Conservation (phyloP, 257 asterid species). For the Verbascum thapsus region DNA sequence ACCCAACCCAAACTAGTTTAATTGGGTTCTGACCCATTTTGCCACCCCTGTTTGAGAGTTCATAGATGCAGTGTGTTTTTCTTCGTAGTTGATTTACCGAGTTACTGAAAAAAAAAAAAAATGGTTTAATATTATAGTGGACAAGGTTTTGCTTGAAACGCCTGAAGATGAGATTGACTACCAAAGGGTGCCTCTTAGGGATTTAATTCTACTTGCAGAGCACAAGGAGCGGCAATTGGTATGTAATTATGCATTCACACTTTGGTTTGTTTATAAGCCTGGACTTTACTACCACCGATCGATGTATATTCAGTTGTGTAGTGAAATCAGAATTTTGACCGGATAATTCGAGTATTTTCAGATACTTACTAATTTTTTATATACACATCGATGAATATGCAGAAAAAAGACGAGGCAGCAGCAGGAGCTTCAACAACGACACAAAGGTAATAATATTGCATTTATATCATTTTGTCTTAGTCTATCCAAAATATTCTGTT, state of each 20-base stretch:
- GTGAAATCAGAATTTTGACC: conserved; percentile 6
- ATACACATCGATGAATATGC: conserved; percentile 31
- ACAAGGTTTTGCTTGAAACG: conserved; percentile 66
- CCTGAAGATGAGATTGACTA: conserved; percentile 81
- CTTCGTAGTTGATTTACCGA: conserved; percentile 4
- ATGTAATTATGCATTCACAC: conserved; percentile 24
- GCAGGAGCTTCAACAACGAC: conserved; percentile 42
- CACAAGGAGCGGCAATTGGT: conserved; percentile 69
- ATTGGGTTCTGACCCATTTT: too few relatives aligned
- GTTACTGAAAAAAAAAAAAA: conserved; percentile 10
- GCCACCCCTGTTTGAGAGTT: too few relatives aligned
- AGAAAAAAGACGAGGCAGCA: conserved; percentile 62
- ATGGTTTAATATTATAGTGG: conserved; percentile 48
- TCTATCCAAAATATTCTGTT: background rate
- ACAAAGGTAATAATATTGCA: conserved; percentile 49
- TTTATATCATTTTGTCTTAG: background rate
- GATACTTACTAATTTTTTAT: too few relatives aligned
- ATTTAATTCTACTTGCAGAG: conserved; percentile 77
- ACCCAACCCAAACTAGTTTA: too few relatives aligned
- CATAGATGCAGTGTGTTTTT: conserved; percentile 17
- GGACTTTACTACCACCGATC: conserved; percentile 4
- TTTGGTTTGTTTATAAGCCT: conserved; percentile 6
- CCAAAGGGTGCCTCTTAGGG: conserved; percentile 65
- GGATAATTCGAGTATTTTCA: conserved; percentile 8
- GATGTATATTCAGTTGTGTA: conserved; percentile 9